These are phyloP conservation scores for Trichoderma koningii DNA, from an alignment of 2,329 filamentous ascomycete genomes.

Conservation along the genomic window DNA sequence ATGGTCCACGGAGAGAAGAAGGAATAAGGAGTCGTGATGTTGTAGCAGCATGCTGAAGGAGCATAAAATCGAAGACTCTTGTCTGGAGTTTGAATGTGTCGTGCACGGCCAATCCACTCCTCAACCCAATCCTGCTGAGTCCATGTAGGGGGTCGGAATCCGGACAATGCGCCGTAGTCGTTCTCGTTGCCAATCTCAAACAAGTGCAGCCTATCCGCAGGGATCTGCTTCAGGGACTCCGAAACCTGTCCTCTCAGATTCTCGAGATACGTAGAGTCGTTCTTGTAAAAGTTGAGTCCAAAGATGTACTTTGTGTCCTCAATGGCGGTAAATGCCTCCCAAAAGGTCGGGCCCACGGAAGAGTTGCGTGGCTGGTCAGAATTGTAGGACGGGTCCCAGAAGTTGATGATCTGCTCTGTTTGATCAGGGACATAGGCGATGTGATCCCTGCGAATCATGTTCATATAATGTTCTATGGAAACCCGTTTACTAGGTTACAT, in stretches of 20 bases:
- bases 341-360: constrained; percentile 14
- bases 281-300: constrained; percentile 26
- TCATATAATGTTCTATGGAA: not conserved
- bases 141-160: constrained; percentile 23
- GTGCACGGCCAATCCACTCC: constrained; percentile 17
- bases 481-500: not conserved
- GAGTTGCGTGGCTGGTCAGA: constrained; percentile 22
- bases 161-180: constrained; percentile 22
- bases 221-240: constrained; percentile 19
- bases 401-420: constrained; percentile 16
- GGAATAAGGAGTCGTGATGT: constrained; percentile 20
- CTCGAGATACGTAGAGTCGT: constrained; percentile 18
- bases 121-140: constrained; percentile 23
- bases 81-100: constrained; percentile 6
- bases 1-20: constrained; percentile 24
- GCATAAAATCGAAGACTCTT: constrained; percentile 17
- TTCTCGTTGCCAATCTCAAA: constrained; percentile 25
- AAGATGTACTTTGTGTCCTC: constrained; percentile 22
- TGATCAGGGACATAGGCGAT: constrained; percentile 21
- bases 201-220: constrained; percentile 3
- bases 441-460: constrained; percentile 1
- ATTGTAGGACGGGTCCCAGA: constrained; percentile 22
- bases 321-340: constrained; percentile 24
- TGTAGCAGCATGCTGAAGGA: constrained; percentile 25
- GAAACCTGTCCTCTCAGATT: constrained; percentile 10